These are phyloP conservation scores for Pachyrhizus erosus DNA, from an alignment of 306 rosid species.

Conservation along the genomic window DNA sequence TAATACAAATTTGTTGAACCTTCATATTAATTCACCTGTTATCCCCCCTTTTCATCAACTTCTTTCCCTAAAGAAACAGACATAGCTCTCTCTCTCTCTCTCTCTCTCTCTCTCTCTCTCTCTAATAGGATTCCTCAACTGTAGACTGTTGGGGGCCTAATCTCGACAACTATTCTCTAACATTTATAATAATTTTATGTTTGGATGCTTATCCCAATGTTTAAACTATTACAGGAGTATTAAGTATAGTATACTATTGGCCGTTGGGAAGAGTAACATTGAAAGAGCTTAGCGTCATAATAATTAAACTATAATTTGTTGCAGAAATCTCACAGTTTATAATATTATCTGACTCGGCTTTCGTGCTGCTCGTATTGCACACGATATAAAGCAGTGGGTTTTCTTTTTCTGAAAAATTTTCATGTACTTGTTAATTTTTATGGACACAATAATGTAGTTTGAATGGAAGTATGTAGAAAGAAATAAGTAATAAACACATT, in stretches of 20 bases:
- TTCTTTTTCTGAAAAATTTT: background rate
- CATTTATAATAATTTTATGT: background rate
- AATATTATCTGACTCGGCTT: slow-evolving; percentile 24
- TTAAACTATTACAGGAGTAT: too few species aligned
- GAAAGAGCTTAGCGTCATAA: background rate
- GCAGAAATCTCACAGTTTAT: slow-evolving; percentile 3
- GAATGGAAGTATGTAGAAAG: background rate
- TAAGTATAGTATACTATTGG: too few species aligned
- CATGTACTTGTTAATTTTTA: slow-evolving; percentile 16
- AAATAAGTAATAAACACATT: slow-evolving; percentile 19
- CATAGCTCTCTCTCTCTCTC: background rate
- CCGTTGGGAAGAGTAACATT: background rate
- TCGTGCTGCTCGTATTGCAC: slow-evolving; percentile 40
- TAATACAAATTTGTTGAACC: slow-evolving; percentile 5
- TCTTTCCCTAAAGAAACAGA: background rate
- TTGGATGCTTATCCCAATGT: slow-evolving; percentile 36
- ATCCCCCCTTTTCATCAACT: background rate
- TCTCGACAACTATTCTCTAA: slow-evolving; percentile 8
- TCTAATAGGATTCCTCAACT: background rate
- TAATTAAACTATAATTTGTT: slow-evolving; percentile 22
- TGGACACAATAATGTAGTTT: background rate
- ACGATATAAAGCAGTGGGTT: slow-evolving; percentile 34
- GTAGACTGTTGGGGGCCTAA: background rate
- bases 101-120: background rate
- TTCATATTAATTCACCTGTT: background rate